phyloP scores from a whole-genome alignment of 2,329 filamentous ascomycete species.

The Penicillium psychrosexuale region DNA sequence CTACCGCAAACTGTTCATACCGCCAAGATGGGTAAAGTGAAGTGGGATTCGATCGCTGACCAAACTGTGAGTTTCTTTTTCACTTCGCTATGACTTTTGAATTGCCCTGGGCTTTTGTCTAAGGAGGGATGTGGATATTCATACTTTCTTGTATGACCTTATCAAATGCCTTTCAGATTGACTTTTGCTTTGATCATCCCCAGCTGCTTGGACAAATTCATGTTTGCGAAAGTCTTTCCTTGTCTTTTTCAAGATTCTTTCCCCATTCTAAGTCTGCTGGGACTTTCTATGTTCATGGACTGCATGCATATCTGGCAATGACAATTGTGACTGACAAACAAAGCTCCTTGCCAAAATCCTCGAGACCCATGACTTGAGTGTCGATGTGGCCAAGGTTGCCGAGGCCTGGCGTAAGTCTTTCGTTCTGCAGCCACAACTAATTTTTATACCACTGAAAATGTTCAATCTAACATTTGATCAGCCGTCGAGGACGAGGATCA shows the following conservation, averaged over 20 bases:
- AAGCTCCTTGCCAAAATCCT: background rate
- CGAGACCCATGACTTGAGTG: background rate
- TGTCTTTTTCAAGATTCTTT: too few relatives aligned
- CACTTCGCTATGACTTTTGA: background rate
- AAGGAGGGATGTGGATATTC: too few relatives aligned
- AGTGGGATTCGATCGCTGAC: background rate
- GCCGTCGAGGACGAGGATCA: background rate
- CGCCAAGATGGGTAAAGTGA: background rate
- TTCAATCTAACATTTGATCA: background rate
- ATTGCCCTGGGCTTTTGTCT: background rate
- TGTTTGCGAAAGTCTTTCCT: too few relatives aligned
- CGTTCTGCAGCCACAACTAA: background rate
- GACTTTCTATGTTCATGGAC: background rate
- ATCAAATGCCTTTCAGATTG: background rate
- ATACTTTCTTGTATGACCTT: background rate
- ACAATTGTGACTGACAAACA: background rate
- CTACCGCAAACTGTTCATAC: background rate
- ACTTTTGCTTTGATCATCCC: background rate
- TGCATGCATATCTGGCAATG: background rate
- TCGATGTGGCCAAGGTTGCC: background rate
- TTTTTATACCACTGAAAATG: background rate
- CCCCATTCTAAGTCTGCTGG: too few relatives aligned
- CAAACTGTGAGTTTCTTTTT: background rate
- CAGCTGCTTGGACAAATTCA: background rate
- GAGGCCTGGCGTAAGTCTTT: background rate